phyloP scores from a whole-genome alignment of 805 yeast genomes.

The Cyberlindnera americana region DNA sequence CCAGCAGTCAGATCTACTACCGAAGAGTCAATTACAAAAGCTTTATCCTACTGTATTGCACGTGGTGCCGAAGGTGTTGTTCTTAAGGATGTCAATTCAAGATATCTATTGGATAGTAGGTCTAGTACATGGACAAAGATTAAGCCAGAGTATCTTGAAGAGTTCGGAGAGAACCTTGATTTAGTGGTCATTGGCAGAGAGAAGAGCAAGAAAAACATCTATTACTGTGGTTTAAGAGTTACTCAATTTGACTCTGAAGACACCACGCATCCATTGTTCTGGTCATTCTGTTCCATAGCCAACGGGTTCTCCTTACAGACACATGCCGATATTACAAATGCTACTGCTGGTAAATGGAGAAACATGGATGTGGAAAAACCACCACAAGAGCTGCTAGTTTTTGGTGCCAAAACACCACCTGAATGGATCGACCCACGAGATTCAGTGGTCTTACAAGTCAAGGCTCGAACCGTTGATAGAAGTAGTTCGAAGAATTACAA shows the following conservation, averaged over 20 bases:
- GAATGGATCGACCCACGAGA: slow-evolving; percentile 79
- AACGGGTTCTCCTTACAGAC: slow-evolving; percentile 75
- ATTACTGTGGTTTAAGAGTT: slow-evolving; percentile 66
- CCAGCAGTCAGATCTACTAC: slow-evolving; percentile 36
- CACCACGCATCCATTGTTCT: slow-evolving; percentile 34
- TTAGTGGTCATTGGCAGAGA: slow-evolving; percentile 74
- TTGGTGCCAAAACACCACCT: slow-evolving; percentile 61
- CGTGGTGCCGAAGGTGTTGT: slow-evolving; percentile 79
- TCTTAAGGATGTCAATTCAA: slow-evolving; percentile 57
- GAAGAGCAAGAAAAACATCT: slow-evolving; percentile 65
- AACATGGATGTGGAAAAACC: slow-evolving; percentile 37
- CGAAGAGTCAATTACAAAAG: slow-evolving; percentile 50
- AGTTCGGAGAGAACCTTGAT: slow-evolving; percentile 85
- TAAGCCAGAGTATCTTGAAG: slow-evolving; percentile 85
- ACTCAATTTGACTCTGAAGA: slow-evolving; percentile 31
- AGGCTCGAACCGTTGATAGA: slow-evolving; percentile 67
- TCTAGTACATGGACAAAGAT: slow-evolving; percentile 78
- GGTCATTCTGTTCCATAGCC: slow-evolving; percentile 75
- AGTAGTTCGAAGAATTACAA: slow-evolving; percentile 48
- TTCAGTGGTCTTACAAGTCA: slow-evolving; percentile 77
- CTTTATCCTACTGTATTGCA: slow-evolving; percentile 56
- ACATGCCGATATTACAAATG: slow-evolving; percentile 51
- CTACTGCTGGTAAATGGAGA: slow-evolving; percentile 62
- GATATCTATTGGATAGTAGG: slow-evolving; percentile 59
- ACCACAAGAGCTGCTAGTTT: slow-evolving; percentile 40